Evolutionary conservation across 345 rosid genomes (phyloP), one percentile per base, ranked within the genome.

Genomic region (Euphorbia peplus): DNA sequence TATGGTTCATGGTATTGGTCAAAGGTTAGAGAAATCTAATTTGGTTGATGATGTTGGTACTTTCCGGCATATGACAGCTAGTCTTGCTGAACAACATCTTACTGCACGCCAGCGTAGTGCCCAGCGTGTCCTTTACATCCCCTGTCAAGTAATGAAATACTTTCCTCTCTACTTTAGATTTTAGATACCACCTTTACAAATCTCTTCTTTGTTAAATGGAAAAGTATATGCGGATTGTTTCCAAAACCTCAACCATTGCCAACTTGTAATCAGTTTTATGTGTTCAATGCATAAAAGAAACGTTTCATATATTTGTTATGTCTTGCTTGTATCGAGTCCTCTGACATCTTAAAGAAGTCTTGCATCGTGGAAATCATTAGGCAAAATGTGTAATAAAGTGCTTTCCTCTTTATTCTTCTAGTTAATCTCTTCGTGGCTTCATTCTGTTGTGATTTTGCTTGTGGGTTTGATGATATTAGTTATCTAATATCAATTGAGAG

Each of bases 1-100:
- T 75, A 95, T 95, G 99, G 97, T 95, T 68, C 99, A 92, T 73
- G 97, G 99, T 72, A 92, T 95, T 65, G 99, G 99, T 70, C 99
- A 95, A 81, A 85, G 96, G 84, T 84, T 87, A 80, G 98, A 91
- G 83, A 95, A 95, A 72, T 95, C 99, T 63, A 95, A 90, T 75
- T 85, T 95, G 84, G 97, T 91, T 46, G 99, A 95, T 81, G 99
- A 95, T 64, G 99, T 95, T 57, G 83, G 83, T 69, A 86, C 85
- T 72, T 91, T 88, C 61, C 98, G 93, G 60, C 97, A 87, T 73
- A 86, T 88, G 74, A 87, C 99, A 12, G 86, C 87, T 51, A 75
- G 71, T 79, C 91, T 95, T 73, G 86, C 89, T 28, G 98, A 95
- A 71, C 74, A 60, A 74, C 96, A 95, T 72, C 86, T 95, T 63